Evolutionary conservation across 2,329 filamentous ascomycete genomes (phyloP).

Genomic region (Fusarium duplospermum): DNA sequence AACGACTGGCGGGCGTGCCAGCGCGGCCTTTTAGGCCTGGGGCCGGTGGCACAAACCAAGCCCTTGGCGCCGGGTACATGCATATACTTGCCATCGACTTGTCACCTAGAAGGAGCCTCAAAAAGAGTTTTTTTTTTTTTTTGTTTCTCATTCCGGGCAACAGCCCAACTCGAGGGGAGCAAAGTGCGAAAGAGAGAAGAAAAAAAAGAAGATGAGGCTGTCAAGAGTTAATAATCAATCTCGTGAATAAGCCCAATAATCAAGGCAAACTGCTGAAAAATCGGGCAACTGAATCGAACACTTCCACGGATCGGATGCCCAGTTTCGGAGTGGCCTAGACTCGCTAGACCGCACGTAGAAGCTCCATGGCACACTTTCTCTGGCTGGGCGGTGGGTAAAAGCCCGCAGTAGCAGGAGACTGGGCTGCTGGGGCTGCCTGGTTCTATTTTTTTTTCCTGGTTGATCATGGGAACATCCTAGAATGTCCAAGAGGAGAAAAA

Average conservation of each 20-base stretch:
- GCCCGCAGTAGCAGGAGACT: neutral
- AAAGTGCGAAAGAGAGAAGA: neutral
- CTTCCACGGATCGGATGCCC: neutral
- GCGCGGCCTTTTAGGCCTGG: conserved; percentile 10
- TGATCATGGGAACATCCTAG: conserved; percentile 39
- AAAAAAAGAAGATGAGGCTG: neutral
- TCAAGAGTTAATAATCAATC: neutral
- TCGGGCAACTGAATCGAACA: neutral
- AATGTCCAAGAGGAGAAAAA: conserved; percentile 8
- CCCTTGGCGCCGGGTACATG: conserved; percentile 28
- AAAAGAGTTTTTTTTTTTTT: neutral
- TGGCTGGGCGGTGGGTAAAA: conserved; percentile 4
- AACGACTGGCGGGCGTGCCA: conserved; percentile 24
- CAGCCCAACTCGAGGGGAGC: neutral
- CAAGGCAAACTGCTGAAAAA: neutral
- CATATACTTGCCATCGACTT: conserved; percentile 30
- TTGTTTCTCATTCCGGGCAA: neutral
- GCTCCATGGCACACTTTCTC: neutral
- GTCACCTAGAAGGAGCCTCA: conserved; percentile 28
- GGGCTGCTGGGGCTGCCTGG: neutral
- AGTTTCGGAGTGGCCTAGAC: conserved; percentile 5
- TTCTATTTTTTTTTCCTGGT: conserved; percentile 18
- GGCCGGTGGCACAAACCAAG: conserved; percentile 30
- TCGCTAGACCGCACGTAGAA: neutral
- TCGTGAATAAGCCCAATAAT: neutral